Evolutionary conservation across 1,139 yeast species (phyloP), one percentile per base, ranked within the genome.

Genomic region (Kodamaea fungicola): DNA sequence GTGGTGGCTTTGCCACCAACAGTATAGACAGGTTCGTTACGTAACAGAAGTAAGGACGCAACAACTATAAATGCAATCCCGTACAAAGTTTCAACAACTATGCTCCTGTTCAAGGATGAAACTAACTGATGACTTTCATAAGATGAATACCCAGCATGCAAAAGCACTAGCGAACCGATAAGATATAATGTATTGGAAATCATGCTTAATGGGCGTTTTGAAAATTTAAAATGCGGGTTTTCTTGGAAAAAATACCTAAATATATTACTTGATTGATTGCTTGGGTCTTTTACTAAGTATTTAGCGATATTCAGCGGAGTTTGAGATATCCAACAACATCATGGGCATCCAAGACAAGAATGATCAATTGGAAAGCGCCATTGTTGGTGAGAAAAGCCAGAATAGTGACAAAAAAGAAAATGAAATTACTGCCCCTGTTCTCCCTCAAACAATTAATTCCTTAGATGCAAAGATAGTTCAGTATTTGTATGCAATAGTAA

Each of bases 131-230:
- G 74, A 51, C 67, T 64, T 46, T 76, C 80, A 47, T 68, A 69
- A 1, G 79, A 65, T 8, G 80, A 75, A 45, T 74, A 76, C 3
- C 73, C 76, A 3, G 78, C 64, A 49, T 76, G 80, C 8, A 60
- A 32, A 27, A 72, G 55, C 10, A 71, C 47, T 12, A 61, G 35
- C n/a, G 51, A 37, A 2, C 76, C 76, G 2, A 66, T 33, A 13
- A 59, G 37, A 42, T 61, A 64, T 21, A 48, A 37, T 23, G 39
- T 28, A 9, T 26, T 22, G 9, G 44, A 33, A 3, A 37, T 34
- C 43, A 38, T 38, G 10, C 8, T 33, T 13, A 3, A 22, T 12
- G 28, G 23, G 19, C 19, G 19, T 16, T 16, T 16, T 16, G 19
- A 16, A 16, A 16, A 16, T 16, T 16, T 16, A 16, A 16, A 16